Percentiles rank a stretch among this genome's conserved stretches.
Conservation (phyloP, 2,329 filamentous ascomycete species). For the Aspergillus niger region DNA sequence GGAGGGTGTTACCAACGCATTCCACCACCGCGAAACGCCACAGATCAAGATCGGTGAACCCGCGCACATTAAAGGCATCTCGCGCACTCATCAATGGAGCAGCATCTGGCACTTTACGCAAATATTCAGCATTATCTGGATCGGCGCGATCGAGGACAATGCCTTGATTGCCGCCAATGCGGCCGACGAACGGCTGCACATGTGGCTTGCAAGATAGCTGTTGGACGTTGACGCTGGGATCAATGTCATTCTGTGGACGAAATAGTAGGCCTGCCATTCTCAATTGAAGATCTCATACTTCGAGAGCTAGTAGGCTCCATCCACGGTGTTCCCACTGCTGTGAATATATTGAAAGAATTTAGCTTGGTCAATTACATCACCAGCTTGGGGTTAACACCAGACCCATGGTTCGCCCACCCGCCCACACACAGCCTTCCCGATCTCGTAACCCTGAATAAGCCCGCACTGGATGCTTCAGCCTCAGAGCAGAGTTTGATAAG, state of each 20-base stretch:
- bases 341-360: too few species aligned
- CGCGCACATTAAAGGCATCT: constrained; percentile 39
- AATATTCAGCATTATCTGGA: constrained; percentile 24
- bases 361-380: too few species aligned
- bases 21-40: constrained; percentile 48
- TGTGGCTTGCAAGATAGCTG: neutral
- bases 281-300: neutral
- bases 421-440: too few species aligned
- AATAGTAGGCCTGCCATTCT: neutral
- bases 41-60: constrained; percentile 37
- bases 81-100: constrained; percentile 33
- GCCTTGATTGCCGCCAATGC: constrained; percentile 16
- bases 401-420: too few species aligned
- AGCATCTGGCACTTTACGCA: constrained; percentile 42
- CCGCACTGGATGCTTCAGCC: too few species aligned
- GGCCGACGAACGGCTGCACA: constrained; percentile 14
- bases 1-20: constrained; percentile 34
- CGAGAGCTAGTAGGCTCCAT: neutral
- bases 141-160: constrained; percentile 24
- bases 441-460: too few species aligned
- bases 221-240: neutral
- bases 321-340: too few species aligned
- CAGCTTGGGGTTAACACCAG: too few species aligned
- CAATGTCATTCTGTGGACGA: neutral
- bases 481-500: too few species aligned